Evolutionary conservation across 495 filamentous ascomycete species (phyloP), one percentile per base, ranked within the genome.

Genomic region (Parachaetomium inaequale): DNA sequence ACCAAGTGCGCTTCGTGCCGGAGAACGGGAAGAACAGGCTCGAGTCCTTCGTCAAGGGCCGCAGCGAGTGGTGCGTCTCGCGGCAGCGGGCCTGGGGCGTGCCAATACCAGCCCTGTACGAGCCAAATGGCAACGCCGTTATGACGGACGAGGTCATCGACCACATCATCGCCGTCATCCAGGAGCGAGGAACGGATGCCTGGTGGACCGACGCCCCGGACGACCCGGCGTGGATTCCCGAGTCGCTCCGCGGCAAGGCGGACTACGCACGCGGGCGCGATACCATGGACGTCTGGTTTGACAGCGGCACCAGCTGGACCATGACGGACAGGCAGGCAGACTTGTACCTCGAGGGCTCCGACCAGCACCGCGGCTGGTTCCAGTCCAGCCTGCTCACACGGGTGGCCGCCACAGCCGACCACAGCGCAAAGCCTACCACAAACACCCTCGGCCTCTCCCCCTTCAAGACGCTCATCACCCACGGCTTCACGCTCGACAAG

Each of bases 271-370:
- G 94, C 58, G 93, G 94, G 21, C 88, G 78, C n/a, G 95, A 99
- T 66, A 99, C 94, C 0, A 98, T 99, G 94, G 94, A 99, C 75
- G 94, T 99, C 25, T 99, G 94, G 94, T 98, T 98, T 68, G 94
- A 99, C 73, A 97, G 93, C 65, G 94, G 94, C 7, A 96, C 90
- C 54, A 96, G 90, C 70, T 99, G 94, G 94, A 87, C 91, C 0
- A 80, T 85, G 56, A 74, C 70, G 62, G 74, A 76, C 31, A 78
- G 81, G 23, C 82, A 85, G 25, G 90, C 91, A 1, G 93, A 98
- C 71, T 81, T 97, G 32, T 98, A 96, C 69, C 81, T 98, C 6
- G 94, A 99, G 78, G 94, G 94, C 28, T 88, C 85, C 3, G 94
- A 99, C 72, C 94, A 99, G 68, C 93, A 97, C 71, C 89, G 94